These are phyloP conservation scores for Neurospora sublineolata DNA, from an alignment of 495 filamentous ascomycete genomes.

Conservation along the genomic window DNA sequence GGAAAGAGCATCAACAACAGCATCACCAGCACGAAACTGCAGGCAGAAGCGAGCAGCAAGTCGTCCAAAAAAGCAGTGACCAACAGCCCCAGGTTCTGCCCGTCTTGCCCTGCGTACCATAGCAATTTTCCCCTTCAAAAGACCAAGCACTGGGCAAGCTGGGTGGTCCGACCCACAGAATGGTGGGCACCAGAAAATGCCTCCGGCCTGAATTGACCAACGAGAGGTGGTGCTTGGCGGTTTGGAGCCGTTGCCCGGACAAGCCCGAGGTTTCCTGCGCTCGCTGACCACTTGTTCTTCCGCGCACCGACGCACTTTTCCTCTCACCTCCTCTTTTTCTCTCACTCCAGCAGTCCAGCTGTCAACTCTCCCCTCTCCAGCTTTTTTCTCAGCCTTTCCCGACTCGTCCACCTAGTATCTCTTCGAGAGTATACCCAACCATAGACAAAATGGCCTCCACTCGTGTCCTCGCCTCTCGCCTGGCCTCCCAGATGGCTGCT, in stretches of 20 bases:
- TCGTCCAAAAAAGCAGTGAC: not conserved
- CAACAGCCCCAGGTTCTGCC: not conserved
- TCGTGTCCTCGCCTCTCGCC: slow-evolving; percentile 57
- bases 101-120: slow-evolving; percentile 8
- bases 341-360: slow-evolving; percentile 30
- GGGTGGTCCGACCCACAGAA: slow-evolving; percentile 18
- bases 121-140: slow-evolving; percentile 13
- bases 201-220: slow-evolving; percentile 21
- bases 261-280: slow-evolving; percentile 26
- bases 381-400: slow-evolving; percentile 26
- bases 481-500: slow-evolving; percentile 56
- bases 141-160: slow-evolving; percentile 4
- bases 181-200: slow-evolving; percentile 14
- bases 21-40: not conserved
- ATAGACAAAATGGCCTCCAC: slow-evolving; percentile 59
- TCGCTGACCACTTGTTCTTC: slow-evolving; percentile 23
- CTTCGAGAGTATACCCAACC: not conserved
- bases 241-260: slow-evolving; percentile 26
- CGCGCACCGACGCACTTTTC: slow-evolving; percentile 12
- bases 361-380: slow-evolving; percentile 28
- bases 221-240: slow-evolving; percentile 11
- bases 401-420: not conserved
- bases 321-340: slow-evolving; percentile 27
- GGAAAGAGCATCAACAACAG: not conserved
- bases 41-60: not conserved